These are phyloP conservation scores for Ramalina peruviana DNA, from an alignment of 495 filamentous ascomycete genomes.

Conservation along the genomic window DNA sequence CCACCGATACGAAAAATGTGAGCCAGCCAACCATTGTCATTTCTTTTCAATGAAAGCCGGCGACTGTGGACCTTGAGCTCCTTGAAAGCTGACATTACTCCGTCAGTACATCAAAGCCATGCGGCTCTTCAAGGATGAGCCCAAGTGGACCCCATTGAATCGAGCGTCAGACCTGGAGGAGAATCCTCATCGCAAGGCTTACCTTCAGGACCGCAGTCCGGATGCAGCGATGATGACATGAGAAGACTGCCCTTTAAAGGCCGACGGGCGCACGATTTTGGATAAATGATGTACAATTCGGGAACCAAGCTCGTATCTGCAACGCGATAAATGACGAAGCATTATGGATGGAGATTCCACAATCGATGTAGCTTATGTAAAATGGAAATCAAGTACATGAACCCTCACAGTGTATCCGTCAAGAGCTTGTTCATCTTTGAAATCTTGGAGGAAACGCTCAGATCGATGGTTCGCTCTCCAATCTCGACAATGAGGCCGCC, in stretches of 20 bases:
- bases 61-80: background rate
- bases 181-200: constrained; percentile 55
- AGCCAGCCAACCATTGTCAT: constrained; percentile 19
- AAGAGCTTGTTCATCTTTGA: constrained; percentile 98
- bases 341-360: background rate
- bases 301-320: no score
- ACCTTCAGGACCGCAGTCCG: constrained; percentile 8
- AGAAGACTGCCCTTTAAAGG: background rate
- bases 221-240: constrained; percentile 14
- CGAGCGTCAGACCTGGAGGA: constrained; percentile 60
- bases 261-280: no score
- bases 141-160: constrained; percentile 95
- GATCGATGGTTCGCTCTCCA: constrained; percentile 94
- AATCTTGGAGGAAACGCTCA: constrained; percentile 88
- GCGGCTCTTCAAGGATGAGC: constrained; percentile 96
- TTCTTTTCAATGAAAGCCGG: background rate
- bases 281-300: no score
- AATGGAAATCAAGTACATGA: background rate
- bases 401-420: constrained; percentile 76
- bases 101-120: constrained; percentile 84
- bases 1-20: constrained; percentile 82
- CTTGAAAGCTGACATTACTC: background rate
- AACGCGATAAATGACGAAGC: background rate
- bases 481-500: constrained; percentile 93
- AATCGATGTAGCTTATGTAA: background rate